Evolutionary conservation across 1,139 yeast genomes (phyloP), one percentile per base, ranked within the genome.

Genomic region (Pichia sp.): DNA sequence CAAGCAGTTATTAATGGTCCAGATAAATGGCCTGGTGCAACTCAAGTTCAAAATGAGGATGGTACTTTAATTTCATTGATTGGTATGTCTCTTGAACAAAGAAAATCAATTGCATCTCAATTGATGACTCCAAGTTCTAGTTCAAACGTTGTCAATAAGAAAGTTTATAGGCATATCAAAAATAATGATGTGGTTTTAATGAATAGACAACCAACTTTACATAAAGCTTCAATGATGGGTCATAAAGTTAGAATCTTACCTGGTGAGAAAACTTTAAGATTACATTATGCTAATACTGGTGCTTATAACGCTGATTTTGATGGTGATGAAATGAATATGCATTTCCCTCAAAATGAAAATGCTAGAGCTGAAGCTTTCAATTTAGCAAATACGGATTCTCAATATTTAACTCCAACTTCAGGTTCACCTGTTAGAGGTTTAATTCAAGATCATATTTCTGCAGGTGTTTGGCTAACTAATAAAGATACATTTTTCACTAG

Each of bases 241-340:
- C 99, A 93, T 67, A 85, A 83, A 60, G 98, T 91, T 35, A 77
- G 96, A 56, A 97, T 93, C 31, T 72, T 93, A 55, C 98, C 97
- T 3, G 95, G 95, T 47, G 98, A 93, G 61, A 93, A 93, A 70
- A 93, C 98, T 4, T 71, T 93, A 54, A 78, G 99, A 61, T 72
- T 93, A 63, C 99, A 93, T 64, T 93, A 93, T 64, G 98, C 99
- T 53, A 93, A 93, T 63, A 93, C 98, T 36, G 97, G 97, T 68
- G 96, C 98, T 40, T 56, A 57, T 43, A 93, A 91, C 64, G 98
- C 98, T 33, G 99, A 93, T 75, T 93, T 93, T 58, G 99, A 93
- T 68, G 99, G 99, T 70, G 99, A 93, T 67, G 99, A 93, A 70
- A 93, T 93, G 99, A 93, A 93, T 62, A 84, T 93, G 96, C 99